These are phyloP conservation scores for Triticum monococcum DNA, from an alignment of 176 grass and related monocot genomes.

Conservation along the genomic window DNA sequence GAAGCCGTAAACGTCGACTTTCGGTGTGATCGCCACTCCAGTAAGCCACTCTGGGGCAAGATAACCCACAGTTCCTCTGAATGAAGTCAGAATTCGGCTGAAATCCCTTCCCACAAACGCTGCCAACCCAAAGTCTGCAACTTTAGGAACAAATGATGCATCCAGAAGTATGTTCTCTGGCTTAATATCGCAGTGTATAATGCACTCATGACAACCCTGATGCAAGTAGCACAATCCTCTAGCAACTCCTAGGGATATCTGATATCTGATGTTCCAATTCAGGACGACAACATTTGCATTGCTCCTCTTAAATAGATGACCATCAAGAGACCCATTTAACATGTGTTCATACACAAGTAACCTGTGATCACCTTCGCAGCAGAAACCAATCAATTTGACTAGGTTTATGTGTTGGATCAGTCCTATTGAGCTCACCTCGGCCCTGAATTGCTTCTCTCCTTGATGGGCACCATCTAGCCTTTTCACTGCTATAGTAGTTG, in stretches of 20 bases:
- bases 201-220: too few species aligned
- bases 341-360: not conserved
- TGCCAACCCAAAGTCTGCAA: not conserved
- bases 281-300: not conserved
- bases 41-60: not conserved
- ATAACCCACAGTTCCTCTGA: not conserved
- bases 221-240: too few species aligned
- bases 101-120: not conserved
- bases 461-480: too few species aligned
- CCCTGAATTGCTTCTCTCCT: too few species aligned
- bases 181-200: too few species aligned
- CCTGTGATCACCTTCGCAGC: not conserved
- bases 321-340: not conserved
- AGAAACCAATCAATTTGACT: not conserved
- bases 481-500: too few species aligned
- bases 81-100: not conserved
- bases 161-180: too few species aligned
- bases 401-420: not conserved
- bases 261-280: not conserved
- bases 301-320: not conserved
- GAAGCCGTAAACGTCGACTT: not conserved
- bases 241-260: too few species aligned
- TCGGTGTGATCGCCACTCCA: not conserved
- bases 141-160: too few species aligned
- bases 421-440: not conserved